A percentile compares a stretch with the other conserved stretches of the same genome.
These are phyloP conservation scores for Psilocybe tampanensis DNA, from an alignment of 768 basidiomycete genomes.

Conservation along the genomic window DNA sequence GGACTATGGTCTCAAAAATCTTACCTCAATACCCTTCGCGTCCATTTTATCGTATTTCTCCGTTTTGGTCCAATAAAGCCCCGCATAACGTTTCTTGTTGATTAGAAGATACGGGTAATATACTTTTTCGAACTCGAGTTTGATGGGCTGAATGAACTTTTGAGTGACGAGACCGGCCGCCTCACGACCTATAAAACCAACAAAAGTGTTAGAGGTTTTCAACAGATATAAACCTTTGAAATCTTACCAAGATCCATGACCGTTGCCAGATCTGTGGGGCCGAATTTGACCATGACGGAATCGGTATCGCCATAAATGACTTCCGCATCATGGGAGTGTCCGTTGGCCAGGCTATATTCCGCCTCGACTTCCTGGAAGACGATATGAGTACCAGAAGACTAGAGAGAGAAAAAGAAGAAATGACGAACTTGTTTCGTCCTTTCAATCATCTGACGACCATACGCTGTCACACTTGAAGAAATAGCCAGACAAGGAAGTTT, in stretches of 20 bases:
- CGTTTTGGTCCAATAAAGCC: conserved; percentile 93
- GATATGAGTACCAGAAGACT: neutral
- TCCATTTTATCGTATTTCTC: conserved; percentile 99
- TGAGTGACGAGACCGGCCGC: conserved; percentile 90
- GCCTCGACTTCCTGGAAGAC: conserved; percentile 87
- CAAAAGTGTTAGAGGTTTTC: neutral
- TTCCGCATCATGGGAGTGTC: conserved; percentile 83
- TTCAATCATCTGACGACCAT: conserved; percentile 99
- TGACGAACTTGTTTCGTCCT: conserved; percentile 78
- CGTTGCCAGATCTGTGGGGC: conserved; percentile 78
- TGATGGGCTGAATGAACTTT: conserved; percentile 95
- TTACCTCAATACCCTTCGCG: conserved; percentile 96
- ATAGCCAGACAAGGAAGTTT: conserved; percentile 96
- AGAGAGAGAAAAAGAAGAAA: neutral
- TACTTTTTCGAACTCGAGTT: conserved; percentile 99
- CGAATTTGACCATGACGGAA: conserved; percentile 98
- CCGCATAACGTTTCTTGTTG: conserved; percentile 98
- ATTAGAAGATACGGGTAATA: conserved; percentile 98
- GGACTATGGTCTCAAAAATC: conserved; percentile 18
- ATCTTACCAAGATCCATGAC: conserved; percentile 89
- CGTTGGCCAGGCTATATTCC: conserved; percentile 84
- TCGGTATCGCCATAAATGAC: conserved; percentile 99
- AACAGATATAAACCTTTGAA: neutral
- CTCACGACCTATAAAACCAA: conserved; percentile 72
- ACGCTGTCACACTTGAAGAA: conserved; percentile 93